Base-by-base conservation (phyloP, 2,329 filamentous ascomycete species). In the Endocalyx cinctus region DNA sequence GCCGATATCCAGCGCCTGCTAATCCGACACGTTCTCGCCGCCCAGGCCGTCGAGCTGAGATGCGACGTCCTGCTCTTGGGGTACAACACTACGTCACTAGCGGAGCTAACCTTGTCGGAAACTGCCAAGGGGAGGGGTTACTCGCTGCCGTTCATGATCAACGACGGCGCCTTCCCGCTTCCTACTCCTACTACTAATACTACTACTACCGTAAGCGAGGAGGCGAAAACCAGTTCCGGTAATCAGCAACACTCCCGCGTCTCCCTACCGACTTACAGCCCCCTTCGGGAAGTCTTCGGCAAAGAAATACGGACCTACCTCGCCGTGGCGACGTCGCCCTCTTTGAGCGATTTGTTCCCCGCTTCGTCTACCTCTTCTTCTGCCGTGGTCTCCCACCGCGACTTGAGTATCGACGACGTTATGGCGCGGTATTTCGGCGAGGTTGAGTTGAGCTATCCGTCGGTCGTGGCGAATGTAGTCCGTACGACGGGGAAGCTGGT, bases 401-500 rank as follows among this genome's bases (percentile, higher is more conserved):
- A 87, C 45, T 74, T 87, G 28, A 94, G 87, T 28, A 96, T 98
- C 50, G 88, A 96, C 54, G 83, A 89, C 47, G 74, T 98, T 34
- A 89, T 97, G 82, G 66, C 72, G 37, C 81, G 87, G 37, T 98
- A 96, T 58, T 95, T 98, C 52, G 77, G 79, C 45, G 82, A 79
- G 25, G 87, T 95, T 12, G 89, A 95, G 55, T 77, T 79, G 45
- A 84, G 83, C 38, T 96, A 94, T 52, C 86, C 89, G 4, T 87
- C 85, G 35, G 87, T 97, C 35, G 89, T 98, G 46, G 84, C 89
- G 19, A 98, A 98, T 56, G 92, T 98, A 8, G 90, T 96, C 5
- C 79, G 87, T 42, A 98, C 90, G 20, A 82, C 85, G n/a, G 82
- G 79, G 32, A 95, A 94, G 61, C 70, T 97, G 25, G 68, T 79